Base-by-base conservation (phyloP, 108 stramenopile species). In the Discostella stelligeroides region DNA sequence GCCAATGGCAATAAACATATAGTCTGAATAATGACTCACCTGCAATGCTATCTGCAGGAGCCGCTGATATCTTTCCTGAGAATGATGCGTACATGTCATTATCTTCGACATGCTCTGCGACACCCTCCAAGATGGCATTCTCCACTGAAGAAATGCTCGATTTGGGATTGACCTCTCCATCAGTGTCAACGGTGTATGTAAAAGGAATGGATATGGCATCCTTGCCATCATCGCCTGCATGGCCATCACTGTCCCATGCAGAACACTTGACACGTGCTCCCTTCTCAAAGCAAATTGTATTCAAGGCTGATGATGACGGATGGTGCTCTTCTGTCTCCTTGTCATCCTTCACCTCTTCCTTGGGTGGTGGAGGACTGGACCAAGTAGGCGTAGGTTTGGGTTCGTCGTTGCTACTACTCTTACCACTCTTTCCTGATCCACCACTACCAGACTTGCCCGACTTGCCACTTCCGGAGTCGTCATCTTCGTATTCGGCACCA, bases 171-270 rank as follows among this genome's bases (percentile, higher is more conserved):
- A 48, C n/a, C 34, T 57, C 28, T n/a, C 62, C 66, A 37, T 51
- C 61, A 5, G 75, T 76, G 24, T 68, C 53, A n/a, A 68, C 62
- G 21, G 39, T 76, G 55, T 76, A 76, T 11, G 37, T 54, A 29
- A 69, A 76, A 20, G 67, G 47, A 30, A 76, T 62, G 1, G 38
- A 17, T 38, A 68, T 38, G 14, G 10, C 43, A 24, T 68, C 56
- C 7, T 38, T 40, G 34, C 55, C 61, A 68, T 63, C 49, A 18
- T 29, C 7, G 24, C 49, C 34, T 24, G 47, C 66, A n/a, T 60
- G 24, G 37, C 47, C 58, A 60, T 70, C 55, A 38, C 27, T 59
- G 23, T 20, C 51, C 66, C 51, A 67, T 2, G 34, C 17, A 6
- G 56, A 34, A 57, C 56, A 57, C n/a, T 38, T 34, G 3, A 57